Base-by-base conservation (phyloP, 257 asterid genomes). In the Primulina eburnea region DNA sequence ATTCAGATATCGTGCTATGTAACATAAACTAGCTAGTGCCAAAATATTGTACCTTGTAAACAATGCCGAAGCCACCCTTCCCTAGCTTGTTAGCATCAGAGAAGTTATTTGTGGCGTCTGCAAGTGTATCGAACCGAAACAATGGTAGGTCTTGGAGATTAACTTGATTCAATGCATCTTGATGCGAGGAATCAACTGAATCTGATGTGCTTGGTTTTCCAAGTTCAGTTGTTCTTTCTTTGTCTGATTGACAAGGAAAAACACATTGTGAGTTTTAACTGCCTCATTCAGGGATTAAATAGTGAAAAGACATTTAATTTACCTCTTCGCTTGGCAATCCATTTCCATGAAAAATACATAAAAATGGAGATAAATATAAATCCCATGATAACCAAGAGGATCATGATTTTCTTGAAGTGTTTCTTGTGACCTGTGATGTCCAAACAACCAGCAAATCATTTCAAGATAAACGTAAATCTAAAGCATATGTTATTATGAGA, bases 1-100 rank as follows among this genome's bases (percentile, higher is more conserved):
- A 34, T 34, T 34, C 8, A 34, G 38, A 34, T 34, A 34, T 34
- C 8, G 38, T 1, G 6, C 6, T 34, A 34, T 6, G 16, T n/a
- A 2, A 28, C 17, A 29, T 12, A 35, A 21, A 38, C 0, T 28
- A 35, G 43, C 0, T 28, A 35, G 43, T 32, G 34, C 24, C 40
- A 57, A 28, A 57, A 10, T 24, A 24, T 24, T 37, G 6, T 72
- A 79, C 88, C 82, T 77, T 81, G 74, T 70, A 84, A 4, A 84
- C 89, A 3, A 71, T 68, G 69, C 83, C 83, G 68, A 84, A 84
- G 53, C 86, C 88, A n/a, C 88, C 88, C 75, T 64, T 68, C 37
- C 86, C 86, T 10, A 81, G 79, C 78, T 66, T 72, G 67, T 62
- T 77, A 2, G 26, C 75, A 2, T 64, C 11, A 30, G 76, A 73